phyloP scores from a whole-genome alignment of 129 eudicot species.

The Scalesia atractyloides region DNA sequence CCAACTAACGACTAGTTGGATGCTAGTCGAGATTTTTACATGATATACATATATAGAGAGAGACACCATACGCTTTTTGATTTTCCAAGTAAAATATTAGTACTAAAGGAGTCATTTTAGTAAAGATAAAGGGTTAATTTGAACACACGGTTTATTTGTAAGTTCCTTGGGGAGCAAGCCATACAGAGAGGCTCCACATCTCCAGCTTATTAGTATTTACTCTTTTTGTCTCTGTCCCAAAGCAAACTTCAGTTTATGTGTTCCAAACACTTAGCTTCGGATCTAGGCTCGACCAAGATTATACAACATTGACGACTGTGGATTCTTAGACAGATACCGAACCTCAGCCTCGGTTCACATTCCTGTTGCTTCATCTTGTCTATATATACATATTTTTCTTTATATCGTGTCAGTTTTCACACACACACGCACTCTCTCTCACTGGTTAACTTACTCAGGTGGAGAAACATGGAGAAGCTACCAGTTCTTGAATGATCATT shows the following conservation, averaged over 20 bases:
- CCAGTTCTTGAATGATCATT: background rate
- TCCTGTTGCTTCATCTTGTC: slow-evolving; percentile 12
- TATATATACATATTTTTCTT: background rate
- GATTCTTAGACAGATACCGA: background rate
- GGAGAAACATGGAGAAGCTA: slow-evolving; percentile 27
- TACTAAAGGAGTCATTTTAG: background rate
- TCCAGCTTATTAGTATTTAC: too few relatives aligned
- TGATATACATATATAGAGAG: too few relatives aligned
- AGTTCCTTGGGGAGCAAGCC: slow-evolving; percentile 35
- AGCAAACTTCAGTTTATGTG: too few relatives aligned
- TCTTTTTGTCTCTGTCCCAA: too few relatives aligned
- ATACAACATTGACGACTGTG: background rate
- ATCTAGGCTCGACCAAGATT: slow-evolving; percentile 2
- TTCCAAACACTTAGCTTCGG: slow-evolving; percentile 27
- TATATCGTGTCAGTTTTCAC: background rate
- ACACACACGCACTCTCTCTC: background rate
- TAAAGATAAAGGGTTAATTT: slow-evolving; percentile 2
- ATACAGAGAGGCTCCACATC: slow-evolving; percentile 12
- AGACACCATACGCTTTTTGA: too few relatives aligned
- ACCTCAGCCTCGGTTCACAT: slow-evolving; percentile 26
- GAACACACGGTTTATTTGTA: slow-evolving; percentile 3
- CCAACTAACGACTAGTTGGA: too few relatives aligned
- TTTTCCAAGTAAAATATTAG: too few relatives aligned
- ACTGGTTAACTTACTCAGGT: slow-evolving; percentile 25
- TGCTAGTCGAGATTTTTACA: too few relatives aligned